Percentiles rank a stretch among this genome's conserved stretches.
Conservation (phyloP, 495 filamentous ascomycete genomes). For the Daldinia concentrica region DNA sequence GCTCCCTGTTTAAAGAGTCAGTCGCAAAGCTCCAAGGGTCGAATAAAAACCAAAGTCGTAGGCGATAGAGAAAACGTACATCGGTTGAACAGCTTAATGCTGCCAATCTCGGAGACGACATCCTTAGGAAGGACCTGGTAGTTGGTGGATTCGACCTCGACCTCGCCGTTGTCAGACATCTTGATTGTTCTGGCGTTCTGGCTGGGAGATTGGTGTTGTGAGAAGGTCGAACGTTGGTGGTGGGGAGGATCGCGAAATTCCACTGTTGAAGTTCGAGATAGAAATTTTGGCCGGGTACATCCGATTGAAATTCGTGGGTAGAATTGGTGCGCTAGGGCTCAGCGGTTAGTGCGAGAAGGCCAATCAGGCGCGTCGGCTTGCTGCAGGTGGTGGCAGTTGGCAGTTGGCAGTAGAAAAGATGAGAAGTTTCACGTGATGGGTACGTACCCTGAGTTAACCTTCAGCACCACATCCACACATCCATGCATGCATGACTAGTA, state of each 20-base stretch:
- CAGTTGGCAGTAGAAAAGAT: conserved; percentile 10
- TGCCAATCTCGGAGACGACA: conserved; percentile 86
- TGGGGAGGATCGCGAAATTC: conserved; percentile 50
- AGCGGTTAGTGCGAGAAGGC: conserved; percentile 32
- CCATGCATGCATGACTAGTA: background rate
- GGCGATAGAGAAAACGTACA: conserved; percentile 48
- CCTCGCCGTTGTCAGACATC: conserved; percentile 96
- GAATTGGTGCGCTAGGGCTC: conserved; percentile 49
- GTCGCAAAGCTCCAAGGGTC: conserved; percentile 20
- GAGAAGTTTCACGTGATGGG: background rate
- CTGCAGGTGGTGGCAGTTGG: conserved; percentile 7
- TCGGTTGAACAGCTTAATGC: conserved; percentile 91
- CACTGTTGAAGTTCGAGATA: conserved; percentile 39
- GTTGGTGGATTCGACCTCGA: conserved; percentile 84
- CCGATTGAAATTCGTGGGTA: conserved; percentile 46
- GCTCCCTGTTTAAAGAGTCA: conserved; percentile 62
- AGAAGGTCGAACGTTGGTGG: conserved; percentile 43
- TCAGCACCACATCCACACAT: too few relatives aligned
- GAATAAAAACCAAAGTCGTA: conserved; percentile 10
- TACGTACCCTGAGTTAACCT: background rate
- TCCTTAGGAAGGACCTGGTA: conserved; percentile 94
- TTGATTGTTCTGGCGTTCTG: conserved; percentile 55
- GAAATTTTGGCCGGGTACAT: conserved; percentile 49
- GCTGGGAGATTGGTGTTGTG: conserved; percentile 20
- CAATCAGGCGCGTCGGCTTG: conserved; percentile 15